Base-by-base conservation (phyloP, 2,329 filamentous ascomycete species). In the Fusarium albidum region DNA sequence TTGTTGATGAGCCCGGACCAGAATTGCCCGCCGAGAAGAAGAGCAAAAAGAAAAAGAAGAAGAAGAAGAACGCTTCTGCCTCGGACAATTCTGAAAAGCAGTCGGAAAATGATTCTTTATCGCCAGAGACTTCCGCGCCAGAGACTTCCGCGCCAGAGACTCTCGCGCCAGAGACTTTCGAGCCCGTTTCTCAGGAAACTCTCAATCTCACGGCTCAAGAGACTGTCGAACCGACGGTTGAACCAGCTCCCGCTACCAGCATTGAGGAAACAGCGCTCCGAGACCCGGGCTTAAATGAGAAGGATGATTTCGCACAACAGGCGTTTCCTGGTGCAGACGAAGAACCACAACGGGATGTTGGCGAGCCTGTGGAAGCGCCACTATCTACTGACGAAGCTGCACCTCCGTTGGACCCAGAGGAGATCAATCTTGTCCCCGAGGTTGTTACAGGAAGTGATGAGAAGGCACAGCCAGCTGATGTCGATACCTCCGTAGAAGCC, bases 41-140 rank as follows among this genome's bases (percentile, higher is more conserved):
- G 58, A 62, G 52, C 48, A 77, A 66, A 63, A 77, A 68, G 61
- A 75, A 73, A 14, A 78, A 73, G 70, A 78, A 65, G 4, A 69
- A 68, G 49, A 61, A 68, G 51, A 68, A 66, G 52, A 55, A 48
- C 21, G 35, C 48, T 13, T 32, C 55, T 17, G 34, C 52, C 26
- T 32, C 49, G 17, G 60, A 64, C 13, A 55, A 61, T 28, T 37
- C 31, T 12, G 64, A 62, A 41, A 47, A 57, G 28, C 57, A 52
- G 13, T 41, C 32, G 3, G 61, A 65, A 32, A 45, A 35, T 11
- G 62, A 61, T 9, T 11, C 31, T 6, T 31, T 38, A 17, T 35
- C 47, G 13, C 57, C 52, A 42, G 54, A 58, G 37, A 39, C 41
- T 34, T 18, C 40, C 10, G n/a, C 47, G 13, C 57, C 52, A 42